Conservation (phyloP, 2,329 filamentous ascomycete species). For the Arthrinium phaeospermum region DNA sequence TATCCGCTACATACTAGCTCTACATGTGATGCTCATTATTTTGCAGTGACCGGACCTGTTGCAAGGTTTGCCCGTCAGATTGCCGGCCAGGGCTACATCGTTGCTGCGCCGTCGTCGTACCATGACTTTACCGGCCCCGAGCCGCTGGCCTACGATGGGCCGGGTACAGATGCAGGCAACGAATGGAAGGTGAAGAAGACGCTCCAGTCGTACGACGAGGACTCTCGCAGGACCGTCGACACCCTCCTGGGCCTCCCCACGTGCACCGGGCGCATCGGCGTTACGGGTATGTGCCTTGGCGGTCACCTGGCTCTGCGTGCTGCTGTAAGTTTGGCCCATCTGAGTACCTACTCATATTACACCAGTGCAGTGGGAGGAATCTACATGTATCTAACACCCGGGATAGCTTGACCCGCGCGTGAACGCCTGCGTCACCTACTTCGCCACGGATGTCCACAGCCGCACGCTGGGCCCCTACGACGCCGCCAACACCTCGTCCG, state of each 20-base stretch:
- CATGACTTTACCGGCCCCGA: slow-evolving; percentile 92
- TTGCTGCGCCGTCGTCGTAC: slow-evolving; percentile 87
- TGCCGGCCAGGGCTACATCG: slow-evolving; percentile 90
- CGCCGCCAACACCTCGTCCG: slow-evolving; percentile 52
- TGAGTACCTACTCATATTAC: not conserved
- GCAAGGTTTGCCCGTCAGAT: slow-evolving; percentile 90
- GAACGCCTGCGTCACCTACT: slow-evolving; percentile 81
- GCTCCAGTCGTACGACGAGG: slow-evolving; percentile 84
- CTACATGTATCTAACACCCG: not conserved
- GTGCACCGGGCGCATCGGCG: slow-evolving; percentile 81
- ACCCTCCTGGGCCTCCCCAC: slow-evolving; percentile 73
- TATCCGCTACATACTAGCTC: slow-evolving; percentile 15
- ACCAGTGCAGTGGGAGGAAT: not conserved
- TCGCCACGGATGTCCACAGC: slow-evolving; percentile 89
- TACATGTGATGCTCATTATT: slow-evolving; percentile 2
- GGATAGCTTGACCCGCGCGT: slow-evolving; percentile 75
- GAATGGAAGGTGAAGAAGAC: slow-evolving; percentile 86
- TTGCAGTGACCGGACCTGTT: slow-evolving; percentile 84
- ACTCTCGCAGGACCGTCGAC: slow-evolving; percentile 71
- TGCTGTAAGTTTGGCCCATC: slow-evolving; percentile 48
- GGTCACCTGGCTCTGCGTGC: slow-evolving; percentile 78
- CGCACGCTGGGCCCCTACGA: slow-evolving; percentile 71
- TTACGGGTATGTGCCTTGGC: slow-evolving; percentile 91
- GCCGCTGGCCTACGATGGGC: slow-evolving; percentile 81
- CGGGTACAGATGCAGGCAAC: slow-evolving; percentile 88